Evolutionary conservation across 345 rosid genomes (phyloP).

Genomic region (Hypericum androsaemum): DNA sequence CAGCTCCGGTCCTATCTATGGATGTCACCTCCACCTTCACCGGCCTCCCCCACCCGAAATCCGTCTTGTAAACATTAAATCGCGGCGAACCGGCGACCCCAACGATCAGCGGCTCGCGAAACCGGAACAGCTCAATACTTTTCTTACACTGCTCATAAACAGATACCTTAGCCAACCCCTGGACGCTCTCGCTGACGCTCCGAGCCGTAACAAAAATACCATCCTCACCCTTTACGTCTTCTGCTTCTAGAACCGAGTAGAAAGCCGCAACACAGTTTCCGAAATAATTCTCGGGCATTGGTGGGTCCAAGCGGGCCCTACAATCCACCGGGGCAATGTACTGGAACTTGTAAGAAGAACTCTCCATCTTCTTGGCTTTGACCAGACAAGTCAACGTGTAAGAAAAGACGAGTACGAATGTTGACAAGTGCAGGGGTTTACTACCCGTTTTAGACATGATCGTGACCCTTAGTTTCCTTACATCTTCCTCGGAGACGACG

Average conservation of each 20-base stretch:
- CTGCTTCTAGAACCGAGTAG: neutral
- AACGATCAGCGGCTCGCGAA: neutral
- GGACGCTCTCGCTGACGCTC: neutral
- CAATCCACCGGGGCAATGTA: slow-evolving; percentile 18
- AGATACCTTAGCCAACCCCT: neutral
- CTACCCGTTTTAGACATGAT: neutral
- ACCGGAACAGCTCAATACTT: too few species aligned
- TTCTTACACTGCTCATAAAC: neutral
- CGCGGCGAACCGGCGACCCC: slow-evolving; percentile 9
- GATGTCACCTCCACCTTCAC: slow-evolving; percentile 21
- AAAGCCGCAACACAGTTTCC: slow-evolving; percentile 17
- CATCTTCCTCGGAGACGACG: too few species aligned
- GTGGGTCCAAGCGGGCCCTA: slow-evolving; percentile 17
- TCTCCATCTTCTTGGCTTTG: slow-evolving; percentile 13
- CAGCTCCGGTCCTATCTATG: slow-evolving; percentile 10
- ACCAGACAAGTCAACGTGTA: slow-evolving; percentile 12
- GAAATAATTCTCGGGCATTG: slow-evolving; percentile 18
- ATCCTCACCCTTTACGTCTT: slow-evolving; percentile 1
- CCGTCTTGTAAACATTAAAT: slow-evolving; percentile 10
- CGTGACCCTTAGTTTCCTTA: too few species aligned
- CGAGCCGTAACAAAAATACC: neutral
- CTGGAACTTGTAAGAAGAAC: slow-evolving; percentile 1
- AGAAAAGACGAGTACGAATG: slow-evolving; percentile 18
- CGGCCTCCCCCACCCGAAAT: slow-evolving; percentile 24
- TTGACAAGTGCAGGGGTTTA: slow-evolving; percentile 16